Evolutionary conservation across 352 stramenopile genomes (phyloP).

Genomic region (Globisporangium middletonii): DNA sequence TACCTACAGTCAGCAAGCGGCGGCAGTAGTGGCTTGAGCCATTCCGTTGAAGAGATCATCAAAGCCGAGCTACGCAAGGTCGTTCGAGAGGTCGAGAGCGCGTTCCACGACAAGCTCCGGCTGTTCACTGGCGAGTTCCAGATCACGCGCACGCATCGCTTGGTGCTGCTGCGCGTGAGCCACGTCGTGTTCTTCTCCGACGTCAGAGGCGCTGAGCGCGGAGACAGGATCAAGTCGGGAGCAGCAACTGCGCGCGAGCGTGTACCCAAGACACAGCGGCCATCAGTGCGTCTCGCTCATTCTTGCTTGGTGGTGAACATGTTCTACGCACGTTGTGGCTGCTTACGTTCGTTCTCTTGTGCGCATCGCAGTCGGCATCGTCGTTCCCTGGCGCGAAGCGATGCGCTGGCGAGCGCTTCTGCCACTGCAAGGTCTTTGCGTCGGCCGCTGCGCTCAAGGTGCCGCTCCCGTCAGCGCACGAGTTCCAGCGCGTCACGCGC

Average conservation of each 20-base stretch:
- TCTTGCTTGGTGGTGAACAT: background rate
- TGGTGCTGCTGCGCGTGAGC: slow-evolving; percentile 51
- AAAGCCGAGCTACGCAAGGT: slow-evolving; percentile 37
- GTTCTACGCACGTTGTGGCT: background rate
- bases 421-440: slow-evolving; percentile 28
- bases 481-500: slow-evolving; percentile 51
- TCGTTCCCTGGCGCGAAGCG: slow-evolving; percentile 15
- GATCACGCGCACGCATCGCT: slow-evolving; percentile 41
- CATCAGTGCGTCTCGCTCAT: slow-evolving; percentile 6
- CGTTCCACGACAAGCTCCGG: slow-evolving; percentile 32
- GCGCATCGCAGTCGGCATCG: slow-evolving; percentile 1
- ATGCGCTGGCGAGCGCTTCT: slow-evolving; percentile 42
- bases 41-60: slow-evolving; percentile 39
- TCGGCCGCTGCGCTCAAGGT: slow-evolving; percentile 17
- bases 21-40: background rate
- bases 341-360: background rate
- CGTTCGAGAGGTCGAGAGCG: slow-evolving; percentile 37
- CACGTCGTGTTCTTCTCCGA: slow-evolving; percentile 55
- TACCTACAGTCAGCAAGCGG: background rate
- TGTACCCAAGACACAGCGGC: slow-evolving; percentile 7
- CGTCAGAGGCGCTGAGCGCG: slow-evolving; percentile 12
- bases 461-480: slow-evolving; percentile 17
- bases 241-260: background rate
- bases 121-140: slow-evolving; percentile 53
- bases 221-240: background rate